Base-by-base conservation (phyloP, 805 yeast species). In the Maudiozyma barnettii region DNA sequence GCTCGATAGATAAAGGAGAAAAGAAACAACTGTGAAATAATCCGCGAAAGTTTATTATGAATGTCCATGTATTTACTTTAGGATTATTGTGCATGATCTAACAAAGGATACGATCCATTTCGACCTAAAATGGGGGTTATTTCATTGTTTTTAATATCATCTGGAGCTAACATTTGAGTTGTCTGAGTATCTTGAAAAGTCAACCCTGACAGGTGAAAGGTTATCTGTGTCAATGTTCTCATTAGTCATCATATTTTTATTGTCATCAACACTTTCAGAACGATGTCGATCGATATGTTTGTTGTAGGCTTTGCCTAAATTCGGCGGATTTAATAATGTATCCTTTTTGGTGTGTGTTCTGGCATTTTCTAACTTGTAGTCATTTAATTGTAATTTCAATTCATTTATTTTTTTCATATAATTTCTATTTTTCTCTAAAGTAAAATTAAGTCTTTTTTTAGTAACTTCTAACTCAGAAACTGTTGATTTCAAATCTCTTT, bases 121-220 rank as follows among this genome's bases (percentile, higher is more conserved):
- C 10, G 8, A 9, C 30, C 8, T 26, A 4, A 26, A 6, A 6
- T 9, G 10, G 30, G 10, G 10, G 7, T 12, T 26, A 9, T 26
- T 26, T 9, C 10, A 26, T 26, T 26, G 8, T 12, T 9, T 9
- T 2, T 9, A 6, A 18, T 14, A 33, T 33, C 16, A 14, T 8
- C 40, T 9, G 19, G 14, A 7, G 10, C n/a, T 20, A 3, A n/a
- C 14, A 39, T 8, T 18, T 18, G 41, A 39, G 2, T 22, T n/a
- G 26, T 29, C 39, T 31, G 48, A 56, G 43, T 62, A 62, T 43
- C 55, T 54, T 9, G 64, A 56, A 42, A 56, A 58, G 48, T 62
- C 66, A n/a, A 62, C 53, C 38, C 61, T 50, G 13, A 62, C 56
- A 22, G 66, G 66, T 5, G 66, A 62, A 30, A 62, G 51, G 33